Evolutionary conservation across 2,329 filamentous ascomycete genomes (phyloP).

Genomic region (Monilinia vaccinii-corymbosi): DNA sequence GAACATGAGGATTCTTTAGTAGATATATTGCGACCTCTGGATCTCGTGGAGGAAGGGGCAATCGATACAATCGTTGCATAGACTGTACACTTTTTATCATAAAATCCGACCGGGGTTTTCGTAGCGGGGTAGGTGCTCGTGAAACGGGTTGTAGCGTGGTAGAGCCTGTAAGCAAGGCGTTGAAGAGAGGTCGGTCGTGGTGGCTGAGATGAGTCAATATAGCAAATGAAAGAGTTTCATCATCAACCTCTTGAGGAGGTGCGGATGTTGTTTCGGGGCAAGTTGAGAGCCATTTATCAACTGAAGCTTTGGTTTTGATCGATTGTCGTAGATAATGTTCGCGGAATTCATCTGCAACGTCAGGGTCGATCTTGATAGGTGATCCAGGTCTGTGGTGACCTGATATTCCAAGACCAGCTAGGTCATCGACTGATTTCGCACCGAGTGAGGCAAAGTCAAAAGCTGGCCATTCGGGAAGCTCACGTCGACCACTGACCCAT

Average conservation of each 20-base stretch:
- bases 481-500: slow-evolving; percentile 78
- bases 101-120: slow-evolving; percentile 60
- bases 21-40: slow-evolving; percentile 81
- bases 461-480: slow-evolving; percentile 81
- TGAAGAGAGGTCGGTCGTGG: slow-evolving; percentile 71
- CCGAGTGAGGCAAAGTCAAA: slow-evolving; percentile 63
- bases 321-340: slow-evolving; percentile 89
- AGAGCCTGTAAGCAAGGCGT: slow-evolving; percentile 61
- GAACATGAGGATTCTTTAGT: slow-evolving; percentile 70
- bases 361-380: slow-evolving; percentile 73
- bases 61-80: slow-evolving; percentile 75
- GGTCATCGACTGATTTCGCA: slow-evolving; percentile 49
- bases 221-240: slow-evolving; percentile 87
- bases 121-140: slow-evolving; percentile 60
- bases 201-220: slow-evolving; percentile 79
- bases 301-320: slow-evolving; percentile 83
- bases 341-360: slow-evolving; percentile 86
- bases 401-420: slow-evolving; percentile 45
- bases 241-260: slow-evolving; percentile 81
- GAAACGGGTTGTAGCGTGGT: slow-evolving; percentile 43
- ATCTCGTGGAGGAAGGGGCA: slow-evolving; percentile 65
- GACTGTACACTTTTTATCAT: slow-evolving; percentile 68
- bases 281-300: slow-evolving; percentile 80
- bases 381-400: slow-evolving; percentile 44
- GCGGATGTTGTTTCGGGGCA: slow-evolving; percentile 63